Evolutionary conservation across 179 eudicot genomes (phyloP).

Genomic region (Carnegiea gigantea): DNA sequence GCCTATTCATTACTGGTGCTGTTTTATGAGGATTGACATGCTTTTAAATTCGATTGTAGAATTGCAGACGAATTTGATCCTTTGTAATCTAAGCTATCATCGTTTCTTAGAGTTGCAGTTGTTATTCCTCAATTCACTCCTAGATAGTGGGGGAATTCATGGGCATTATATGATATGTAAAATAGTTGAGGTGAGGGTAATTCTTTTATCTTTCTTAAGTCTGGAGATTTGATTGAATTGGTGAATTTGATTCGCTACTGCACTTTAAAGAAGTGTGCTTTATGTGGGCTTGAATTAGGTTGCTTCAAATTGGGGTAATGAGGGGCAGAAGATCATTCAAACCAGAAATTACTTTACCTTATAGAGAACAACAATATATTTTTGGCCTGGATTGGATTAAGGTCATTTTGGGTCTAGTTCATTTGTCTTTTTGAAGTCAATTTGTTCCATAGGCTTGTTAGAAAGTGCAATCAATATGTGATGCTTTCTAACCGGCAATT

Average conservation of each 20-base stretch:
- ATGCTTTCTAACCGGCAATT: too few relatives aligned
- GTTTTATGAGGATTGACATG: too few relatives aligned
- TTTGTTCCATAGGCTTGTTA: background rate
- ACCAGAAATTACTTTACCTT: background rate
- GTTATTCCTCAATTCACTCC: conserved; percentile 42
- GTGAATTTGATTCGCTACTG: too few relatives aligned
- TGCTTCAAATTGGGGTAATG: background rate
- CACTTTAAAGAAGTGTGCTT: background rate
- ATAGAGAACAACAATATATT: background rate
- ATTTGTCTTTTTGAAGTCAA: background rate
- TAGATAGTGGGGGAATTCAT: conserved; percentile 64
- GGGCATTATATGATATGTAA: conserved; percentile 72
- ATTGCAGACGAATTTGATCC: too few relatives aligned
- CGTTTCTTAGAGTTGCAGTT: conserved; percentile 31
- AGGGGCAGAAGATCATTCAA: background rate
- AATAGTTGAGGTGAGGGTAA: conserved; percentile 58
- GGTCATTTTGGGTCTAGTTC: background rate
- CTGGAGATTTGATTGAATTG: background rate
- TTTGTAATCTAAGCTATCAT: background rate
- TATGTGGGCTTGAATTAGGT: background rate
- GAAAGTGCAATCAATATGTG: background rate
- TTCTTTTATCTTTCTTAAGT: background rate
- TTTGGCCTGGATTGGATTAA: background rate
- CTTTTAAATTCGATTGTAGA: too few relatives aligned
- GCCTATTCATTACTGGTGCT: too few relatives aligned